Conservation (phyloP, 306 rosid genomes). For the Quercus mongolica region DNA sequence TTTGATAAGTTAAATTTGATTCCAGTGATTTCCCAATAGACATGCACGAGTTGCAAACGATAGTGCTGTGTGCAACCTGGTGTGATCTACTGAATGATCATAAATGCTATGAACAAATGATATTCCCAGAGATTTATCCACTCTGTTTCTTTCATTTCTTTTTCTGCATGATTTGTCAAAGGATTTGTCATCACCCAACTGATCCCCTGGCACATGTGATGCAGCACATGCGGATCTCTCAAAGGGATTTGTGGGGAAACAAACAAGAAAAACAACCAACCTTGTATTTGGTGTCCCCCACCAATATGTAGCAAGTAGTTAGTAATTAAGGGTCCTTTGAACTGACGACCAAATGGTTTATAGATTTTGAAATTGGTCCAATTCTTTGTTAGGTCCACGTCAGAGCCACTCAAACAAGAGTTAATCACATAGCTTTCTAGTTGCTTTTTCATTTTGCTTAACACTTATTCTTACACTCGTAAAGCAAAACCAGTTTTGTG, state of each 20-base stretch:
- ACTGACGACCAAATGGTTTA: too few relatives aligned
- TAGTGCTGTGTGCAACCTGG: too few relatives aligned
- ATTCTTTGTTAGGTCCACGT: not conserved
- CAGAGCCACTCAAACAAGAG: not conserved
- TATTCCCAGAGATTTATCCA: not conserved
- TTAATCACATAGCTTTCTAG: not conserved
- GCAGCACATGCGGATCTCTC: too few relatives aligned
- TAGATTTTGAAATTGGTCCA: not conserved
- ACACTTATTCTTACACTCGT: not conserved
- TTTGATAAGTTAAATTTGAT: too few relatives aligned
- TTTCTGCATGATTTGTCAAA: not conserved
- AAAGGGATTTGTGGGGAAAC: too few relatives aligned
- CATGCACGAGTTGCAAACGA: too few relatives aligned
- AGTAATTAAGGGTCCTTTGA: too few relatives aligned
- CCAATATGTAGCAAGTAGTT: too few relatives aligned
- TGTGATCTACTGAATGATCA: not conserved
- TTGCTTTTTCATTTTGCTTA: not conserved
- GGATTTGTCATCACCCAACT: not conserved
- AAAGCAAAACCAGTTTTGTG: not conserved
- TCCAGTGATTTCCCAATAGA: too few relatives aligned
- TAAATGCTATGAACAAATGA: not conserved
- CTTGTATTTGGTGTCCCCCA: too few relatives aligned
- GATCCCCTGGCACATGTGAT: not conserved
- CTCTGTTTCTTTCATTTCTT: not conserved
- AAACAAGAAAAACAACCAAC: too few relatives aligned